Evolutionary conservation across 2,329 filamentous ascomycete genomes (phyloP), one percentile per base, ranked within the genome.

Genomic region (Neonectria neomacrospora): DNA sequence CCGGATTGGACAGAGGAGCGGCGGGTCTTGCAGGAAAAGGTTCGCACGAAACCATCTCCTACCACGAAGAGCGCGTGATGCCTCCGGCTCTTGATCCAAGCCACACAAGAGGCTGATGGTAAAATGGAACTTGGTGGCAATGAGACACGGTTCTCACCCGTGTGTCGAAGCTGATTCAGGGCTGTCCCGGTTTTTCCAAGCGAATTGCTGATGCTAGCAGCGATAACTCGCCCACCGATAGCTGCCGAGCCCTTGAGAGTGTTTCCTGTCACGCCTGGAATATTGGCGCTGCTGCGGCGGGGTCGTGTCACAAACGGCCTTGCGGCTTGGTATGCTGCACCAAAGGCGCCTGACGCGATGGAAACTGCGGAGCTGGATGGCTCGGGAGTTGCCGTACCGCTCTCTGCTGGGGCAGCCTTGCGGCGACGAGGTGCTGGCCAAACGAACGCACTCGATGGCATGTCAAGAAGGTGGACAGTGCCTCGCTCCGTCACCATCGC

Each of bases 401-500:
- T 77, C 39, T 86, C 83, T 63, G 78, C 83, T 63, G 78, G 80
- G 39, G 73, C 73, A 54, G 78, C 80, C 64, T 77, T 78, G 62
- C 84, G 82, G 56, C 85, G 83, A 41, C 87, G 85, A 44, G 88
- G 90, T 23, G 94, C 92, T 42, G 94, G 94, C 94, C 94, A 97
- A 68, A 91, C 89, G 71, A 94, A 95, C 5, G 93, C 92, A 66
- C 88, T 91, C 48, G 88, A 85, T 9, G 94, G 93, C 78, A 98
- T 87, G 69, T 97, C 92, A 67, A 97, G 90, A 45, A 98, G 87
- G 79, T 99, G 96, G 11, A 97, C 90, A 9, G 96, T 99, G n/a
- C 95, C 94, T 70, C 94, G 92, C 73, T 97, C 93, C 1, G 96
- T 98, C 26, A 97, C 89, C 80, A 99, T 90, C 2, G 94, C 95